These are phyloP conservation scores for Notholithocarpus densiflorus DNA, from an alignment of 306 rosid species.

Conservation along the genomic window DNA sequence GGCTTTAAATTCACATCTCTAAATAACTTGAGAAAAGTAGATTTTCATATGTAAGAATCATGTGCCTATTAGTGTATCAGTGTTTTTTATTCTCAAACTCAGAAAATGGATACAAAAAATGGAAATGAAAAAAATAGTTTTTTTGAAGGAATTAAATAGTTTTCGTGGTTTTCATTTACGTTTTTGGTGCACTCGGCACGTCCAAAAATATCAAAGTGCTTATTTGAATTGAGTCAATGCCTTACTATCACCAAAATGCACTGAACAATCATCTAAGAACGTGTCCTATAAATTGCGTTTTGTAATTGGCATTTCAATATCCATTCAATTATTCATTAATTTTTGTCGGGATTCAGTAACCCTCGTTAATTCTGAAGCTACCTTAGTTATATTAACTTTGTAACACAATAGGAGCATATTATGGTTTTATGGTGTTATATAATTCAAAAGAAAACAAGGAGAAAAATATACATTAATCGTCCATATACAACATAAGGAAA, in stretches of 20 bases:
- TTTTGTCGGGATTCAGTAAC: no score
- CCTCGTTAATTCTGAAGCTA: neutral
- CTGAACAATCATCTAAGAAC: neutral
- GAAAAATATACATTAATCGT: no score
- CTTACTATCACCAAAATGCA: neutral
- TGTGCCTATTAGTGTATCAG: no score
- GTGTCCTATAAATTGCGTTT: neutral
- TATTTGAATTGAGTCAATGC: neutral
- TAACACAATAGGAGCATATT: neutral
- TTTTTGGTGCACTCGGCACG: neutral
- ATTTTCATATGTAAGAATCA: no score
- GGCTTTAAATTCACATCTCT: no score
- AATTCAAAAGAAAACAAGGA: no score
- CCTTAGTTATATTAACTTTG: neutral
- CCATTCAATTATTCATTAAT: neutral
- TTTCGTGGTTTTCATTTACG: neutral
- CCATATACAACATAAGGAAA: no score
- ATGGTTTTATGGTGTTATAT: no score
- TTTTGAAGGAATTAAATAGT: neutral
- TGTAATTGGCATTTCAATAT: no score
- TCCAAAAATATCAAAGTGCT: neutral
- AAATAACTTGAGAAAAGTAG: neutral
- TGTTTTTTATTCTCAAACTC: no score
- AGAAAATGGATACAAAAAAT: no score
- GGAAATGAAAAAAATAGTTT: no score